Conservation (phyloP, 208 protist species). For the Trypanosoma boissoni region DNA sequence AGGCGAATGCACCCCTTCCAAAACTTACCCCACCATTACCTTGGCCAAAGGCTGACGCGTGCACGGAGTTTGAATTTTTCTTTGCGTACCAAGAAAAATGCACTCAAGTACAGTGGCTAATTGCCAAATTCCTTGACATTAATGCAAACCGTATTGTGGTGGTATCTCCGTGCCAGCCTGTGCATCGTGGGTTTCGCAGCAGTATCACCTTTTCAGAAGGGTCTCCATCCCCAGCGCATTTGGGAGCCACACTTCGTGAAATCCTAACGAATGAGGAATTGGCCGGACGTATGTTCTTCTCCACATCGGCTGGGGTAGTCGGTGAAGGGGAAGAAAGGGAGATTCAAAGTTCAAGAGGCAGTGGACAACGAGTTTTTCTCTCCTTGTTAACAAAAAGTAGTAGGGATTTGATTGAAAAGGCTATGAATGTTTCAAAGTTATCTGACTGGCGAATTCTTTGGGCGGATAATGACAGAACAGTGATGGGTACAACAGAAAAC, state of each 20-base stretch:
- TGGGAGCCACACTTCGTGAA: neutral
- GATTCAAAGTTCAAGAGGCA: no score
- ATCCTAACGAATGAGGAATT: no score
- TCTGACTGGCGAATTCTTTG: no score
- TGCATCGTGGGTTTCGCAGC: neutral
- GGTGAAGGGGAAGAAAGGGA: no score
- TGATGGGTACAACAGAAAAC: no score
- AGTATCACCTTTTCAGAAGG: neutral
- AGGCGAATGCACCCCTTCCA: neutral
- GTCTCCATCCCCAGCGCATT: neutral
- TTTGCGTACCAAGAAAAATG: neutral
- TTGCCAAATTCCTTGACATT: neutral
- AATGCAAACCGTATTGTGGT: neutral
- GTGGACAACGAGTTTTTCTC: no score
- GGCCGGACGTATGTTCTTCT: no score
- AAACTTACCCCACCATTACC: neutral
- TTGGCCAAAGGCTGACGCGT: neutral
- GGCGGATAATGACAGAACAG: no score
- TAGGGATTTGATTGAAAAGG: no score
- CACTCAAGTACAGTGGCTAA: neutral
- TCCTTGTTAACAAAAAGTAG: no score
- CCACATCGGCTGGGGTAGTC: no score
- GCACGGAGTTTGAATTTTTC: neutral
- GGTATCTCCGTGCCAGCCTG: neutral
- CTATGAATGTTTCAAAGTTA: no score